These are phyloP conservation scores for Colletotrichum tropicale DNA, from an alignment of 2,329 filamentous ascomycete genomes.

Conservation along the genomic window DNA sequence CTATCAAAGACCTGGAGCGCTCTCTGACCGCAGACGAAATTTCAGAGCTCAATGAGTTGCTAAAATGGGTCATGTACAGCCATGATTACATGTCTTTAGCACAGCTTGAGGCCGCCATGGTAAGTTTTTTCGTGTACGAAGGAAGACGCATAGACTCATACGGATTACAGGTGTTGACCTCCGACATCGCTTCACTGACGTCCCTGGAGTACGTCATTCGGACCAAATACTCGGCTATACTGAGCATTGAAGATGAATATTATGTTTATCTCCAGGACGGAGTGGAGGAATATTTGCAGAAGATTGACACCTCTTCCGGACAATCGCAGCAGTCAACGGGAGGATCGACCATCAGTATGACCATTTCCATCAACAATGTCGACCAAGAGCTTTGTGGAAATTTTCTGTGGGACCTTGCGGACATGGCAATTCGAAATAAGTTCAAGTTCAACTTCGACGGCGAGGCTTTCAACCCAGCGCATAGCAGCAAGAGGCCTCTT, in stretches of 20 bases:
- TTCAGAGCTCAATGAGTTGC: background rate
- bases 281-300: background rate
- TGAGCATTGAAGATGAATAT: background rate
- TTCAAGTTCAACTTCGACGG: background rate
- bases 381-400: background rate
- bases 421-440: background rate
- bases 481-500: background rate
- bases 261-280: background rate
- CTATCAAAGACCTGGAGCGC: background rate
- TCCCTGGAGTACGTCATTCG: background rate
- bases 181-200: background rate
- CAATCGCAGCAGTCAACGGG: background rate
- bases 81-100: background rate
- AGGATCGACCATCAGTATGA: background rate
- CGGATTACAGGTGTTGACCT: background rate
- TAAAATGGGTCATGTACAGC: background rate
- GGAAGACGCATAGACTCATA: background rate
- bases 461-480: background rate
- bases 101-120: background rate
- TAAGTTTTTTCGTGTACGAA: background rate
- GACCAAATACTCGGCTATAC: background rate
- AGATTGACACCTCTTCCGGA: background rate
- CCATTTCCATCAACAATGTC: background rate
- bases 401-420: background rate
- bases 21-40: background rate